Percentiles rank a stretch among this genome's conserved stretches.
Conservation (phyloP, 1,284 basidiomycete species). For the Microbotryum intermedium region DNA sequence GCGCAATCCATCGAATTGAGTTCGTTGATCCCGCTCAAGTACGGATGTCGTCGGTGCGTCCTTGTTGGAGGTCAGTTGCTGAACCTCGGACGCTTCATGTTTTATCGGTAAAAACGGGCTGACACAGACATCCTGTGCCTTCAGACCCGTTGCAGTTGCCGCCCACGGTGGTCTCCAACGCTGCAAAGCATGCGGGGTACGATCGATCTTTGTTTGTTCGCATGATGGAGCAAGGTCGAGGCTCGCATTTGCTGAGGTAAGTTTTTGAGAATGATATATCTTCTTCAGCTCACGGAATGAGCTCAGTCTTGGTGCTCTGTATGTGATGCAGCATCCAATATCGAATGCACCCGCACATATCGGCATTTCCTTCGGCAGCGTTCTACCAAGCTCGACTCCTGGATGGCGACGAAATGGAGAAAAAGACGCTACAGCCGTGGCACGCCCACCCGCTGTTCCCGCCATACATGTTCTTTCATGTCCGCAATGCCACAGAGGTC, state of each 20-base stretch:
- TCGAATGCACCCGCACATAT: slow-evolving; percentile 98
- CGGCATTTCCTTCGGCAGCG: slow-evolving; percentile 72
- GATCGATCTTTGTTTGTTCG: slow-evolving; percentile 90
- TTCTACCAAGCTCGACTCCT: slow-evolving; percentile 77
- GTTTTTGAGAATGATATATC: slow-evolving; percentile 16
- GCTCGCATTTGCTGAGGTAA: slow-evolving; percentile 80
- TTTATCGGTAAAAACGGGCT: too few relatives aligned
- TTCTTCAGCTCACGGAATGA: too few relatives aligned
- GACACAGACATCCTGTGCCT: background rate
- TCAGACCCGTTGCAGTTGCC: slow-evolving; percentile 93
- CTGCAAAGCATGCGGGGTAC: slow-evolving; percentile 72
- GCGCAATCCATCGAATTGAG: slow-evolving; percentile 95
- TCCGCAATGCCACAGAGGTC: slow-evolving; percentile 44
- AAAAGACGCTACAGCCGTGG: slow-evolving; percentile 78
- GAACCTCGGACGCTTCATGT: too few relatives aligned
- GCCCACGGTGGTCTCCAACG: slow-evolving; percentile 85
- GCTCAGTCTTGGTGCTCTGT: background rate
- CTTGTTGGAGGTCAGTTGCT: slow-evolving; percentile 73
- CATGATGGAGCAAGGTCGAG: slow-evolving; percentile 66
- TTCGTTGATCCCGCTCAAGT: slow-evolving; percentile 93
- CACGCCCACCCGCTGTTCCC: slow-evolving; percentile 71
- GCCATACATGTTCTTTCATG: slow-evolving; percentile 82
- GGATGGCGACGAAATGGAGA: slow-evolving; percentile 83
- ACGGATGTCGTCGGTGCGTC: slow-evolving; percentile 72
- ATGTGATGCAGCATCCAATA: slow-evolving; percentile 73